Conservation (phyloP, 2,329 filamentous ascomycete species). For the Xylariaceae sp. region DNA sequence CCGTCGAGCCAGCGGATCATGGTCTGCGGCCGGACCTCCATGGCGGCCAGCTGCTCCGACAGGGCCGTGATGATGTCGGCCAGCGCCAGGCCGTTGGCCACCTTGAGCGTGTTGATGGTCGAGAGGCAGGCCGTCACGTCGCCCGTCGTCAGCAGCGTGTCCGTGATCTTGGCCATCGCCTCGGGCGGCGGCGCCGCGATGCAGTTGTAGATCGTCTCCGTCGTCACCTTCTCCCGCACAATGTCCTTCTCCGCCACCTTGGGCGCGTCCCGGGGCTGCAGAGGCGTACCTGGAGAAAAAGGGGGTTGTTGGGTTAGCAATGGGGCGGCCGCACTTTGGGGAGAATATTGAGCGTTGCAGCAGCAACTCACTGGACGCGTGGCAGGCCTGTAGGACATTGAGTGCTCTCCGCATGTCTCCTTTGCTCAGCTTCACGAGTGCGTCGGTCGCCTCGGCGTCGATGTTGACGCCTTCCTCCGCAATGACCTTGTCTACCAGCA, state of each 20-base stretch:
- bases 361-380: constrained; percentile 82
- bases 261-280: constrained; percentile 52
- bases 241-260: constrained; percentile 57
- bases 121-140: constrained; percentile 86
- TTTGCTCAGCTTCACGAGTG: constrained; percentile 79
- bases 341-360: too few relatives aligned
- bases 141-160: constrained; percentile 72
- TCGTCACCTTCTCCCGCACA: constrained; percentile 71
- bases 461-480: constrained; percentile 82
- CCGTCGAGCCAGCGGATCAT: constrained; percentile 89
- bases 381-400: constrained; percentile 93
- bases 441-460: constrained; percentile 68
- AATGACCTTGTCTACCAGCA: constrained; percentile 82
- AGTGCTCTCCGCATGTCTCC: constrained; percentile 93
- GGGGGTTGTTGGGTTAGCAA: too few relatives aligned
- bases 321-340: background rate
- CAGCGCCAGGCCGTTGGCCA: constrained; percentile 75
- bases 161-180: constrained; percentile 77
- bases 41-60: constrained; percentile 69
- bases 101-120: constrained; percentile 83
- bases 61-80: constrained; percentile 89
- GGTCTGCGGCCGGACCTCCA: constrained; percentile 80
- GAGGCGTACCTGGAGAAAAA: constrained; percentile 51
- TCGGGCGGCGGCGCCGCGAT: constrained; percentile 90
- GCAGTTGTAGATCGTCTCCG: constrained; percentile 93